Evolutionary conservation across 2,329 filamentous ascomycete genomes (phyloP).

Genomic region (Neopestalotiopsis clavispora): DNA sequence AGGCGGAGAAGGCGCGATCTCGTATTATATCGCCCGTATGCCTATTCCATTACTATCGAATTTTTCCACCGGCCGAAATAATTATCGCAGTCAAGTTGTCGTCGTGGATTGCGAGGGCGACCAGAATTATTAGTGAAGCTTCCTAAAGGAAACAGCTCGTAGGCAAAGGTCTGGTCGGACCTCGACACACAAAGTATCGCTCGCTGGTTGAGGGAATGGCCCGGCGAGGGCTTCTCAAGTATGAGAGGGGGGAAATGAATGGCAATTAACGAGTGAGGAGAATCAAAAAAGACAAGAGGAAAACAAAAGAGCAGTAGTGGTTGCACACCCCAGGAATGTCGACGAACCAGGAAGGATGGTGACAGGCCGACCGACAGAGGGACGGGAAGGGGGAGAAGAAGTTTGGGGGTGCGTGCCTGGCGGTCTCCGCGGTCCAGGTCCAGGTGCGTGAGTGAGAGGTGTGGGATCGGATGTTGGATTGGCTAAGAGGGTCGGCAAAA

Average conservation of each 20-base stretch:
- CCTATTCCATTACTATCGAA: conserved; percentile 7
- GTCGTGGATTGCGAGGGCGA: background rate
- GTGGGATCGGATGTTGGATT: background rate
- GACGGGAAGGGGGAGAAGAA: conserved; percentile 5
- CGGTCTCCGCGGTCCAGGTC: background rate
- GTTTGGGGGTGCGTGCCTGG: background rate
- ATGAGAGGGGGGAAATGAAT: background rate
- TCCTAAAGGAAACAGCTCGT: background rate
- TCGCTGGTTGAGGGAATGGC: background rate
- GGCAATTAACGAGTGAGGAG: conserved; percentile 9
- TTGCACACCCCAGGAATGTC: conserved; percentile 6
- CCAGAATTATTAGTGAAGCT: background rate
- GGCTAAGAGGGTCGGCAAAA: background rate
- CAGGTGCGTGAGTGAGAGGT: background rate
- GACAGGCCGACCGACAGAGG: background rate
- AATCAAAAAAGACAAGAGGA: conserved; percentile 9
- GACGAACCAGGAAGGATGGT: background rate
- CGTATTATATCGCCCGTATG: background rate
- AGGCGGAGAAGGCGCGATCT: background rate
- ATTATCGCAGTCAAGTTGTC: background rate
- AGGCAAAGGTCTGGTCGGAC: background rate
- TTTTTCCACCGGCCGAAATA: background rate
- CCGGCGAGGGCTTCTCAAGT: background rate
- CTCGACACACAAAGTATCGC: background rate
- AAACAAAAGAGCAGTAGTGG: conserved; percentile 4